These are phyloP conservation scores for Nothophytophthora sp. DNA, from an alignment of 352 stramenopile genomes.

Conservation along the genomic window DNA sequence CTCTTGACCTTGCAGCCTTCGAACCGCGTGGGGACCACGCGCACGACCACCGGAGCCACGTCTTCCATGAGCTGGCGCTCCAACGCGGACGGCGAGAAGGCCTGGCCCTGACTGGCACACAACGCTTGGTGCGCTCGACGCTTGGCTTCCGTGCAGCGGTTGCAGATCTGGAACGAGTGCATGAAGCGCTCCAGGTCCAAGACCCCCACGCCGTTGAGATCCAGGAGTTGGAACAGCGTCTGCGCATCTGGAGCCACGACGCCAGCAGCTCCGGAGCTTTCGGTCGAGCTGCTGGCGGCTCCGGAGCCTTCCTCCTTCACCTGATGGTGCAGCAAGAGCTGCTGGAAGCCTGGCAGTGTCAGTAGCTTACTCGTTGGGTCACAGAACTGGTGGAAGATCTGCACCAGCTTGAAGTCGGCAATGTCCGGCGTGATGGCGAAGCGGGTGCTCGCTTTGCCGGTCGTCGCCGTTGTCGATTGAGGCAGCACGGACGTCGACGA, in stretches of 20 bases:
- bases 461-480: conserved; percentile 4
- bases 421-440: conserved; percentile 77
- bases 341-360: conserved; percentile 53
- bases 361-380: conserved; percentile 61
- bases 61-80: conserved; percentile 79
- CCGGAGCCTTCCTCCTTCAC: conserved; percentile 50
- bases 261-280: too few relatives aligned
- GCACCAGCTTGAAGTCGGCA: conserved; percentile 82
- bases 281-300: conserved; percentile 4
- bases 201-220: conserved; percentile 39
- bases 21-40: conserved; percentile 64
- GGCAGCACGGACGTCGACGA: conserved; percentile 12
- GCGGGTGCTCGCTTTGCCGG: conserved; percentile 45
- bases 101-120: conserved; percentile 53
- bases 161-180: conserved; percentile 88
- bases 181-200: conserved; percentile 79
- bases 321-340: conserved; percentile 65
- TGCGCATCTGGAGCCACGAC: conserved; percentile 43
- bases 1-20: conserved; percentile 84
- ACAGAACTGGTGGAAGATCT: conserved; percentile 85
- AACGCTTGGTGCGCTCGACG: conserved; percentile 59
- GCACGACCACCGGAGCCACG: conserved; percentile 73
- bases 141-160: conserved; percentile 81
- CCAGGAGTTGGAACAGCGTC: conserved; percentile 56
- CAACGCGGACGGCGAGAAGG: conserved; percentile 47